Percentiles rank a stretch among this genome's conserved stretches.
Conservation (phyloP, 768 basidiomycete species). For the Tricholoma sp. region DNA sequence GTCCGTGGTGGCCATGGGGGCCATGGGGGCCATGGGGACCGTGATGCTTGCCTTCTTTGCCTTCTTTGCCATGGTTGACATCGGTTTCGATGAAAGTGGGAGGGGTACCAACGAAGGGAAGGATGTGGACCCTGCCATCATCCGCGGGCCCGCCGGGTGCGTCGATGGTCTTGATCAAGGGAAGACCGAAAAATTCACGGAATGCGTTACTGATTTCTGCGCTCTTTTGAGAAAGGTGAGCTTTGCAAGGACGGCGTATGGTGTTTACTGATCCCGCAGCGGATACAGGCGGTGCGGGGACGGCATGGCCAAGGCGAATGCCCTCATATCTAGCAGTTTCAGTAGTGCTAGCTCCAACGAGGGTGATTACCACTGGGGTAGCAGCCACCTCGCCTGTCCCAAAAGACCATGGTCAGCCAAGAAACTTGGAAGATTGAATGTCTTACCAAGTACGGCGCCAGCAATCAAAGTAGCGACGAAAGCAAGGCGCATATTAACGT, state of each 20-base stretch:
- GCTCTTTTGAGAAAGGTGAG: slow-evolving; percentile 42
- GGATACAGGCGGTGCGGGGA: slow-evolving; percentile 22
- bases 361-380: slow-evolving; percentile 46
- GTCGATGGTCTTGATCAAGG: slow-evolving; percentile 31
- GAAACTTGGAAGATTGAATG: not conserved
- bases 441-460: slow-evolving; percentile 30
- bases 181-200: slow-evolving; percentile 50
- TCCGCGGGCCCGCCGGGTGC: not conserved
- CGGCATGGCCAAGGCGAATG: slow-evolving; percentile 34
- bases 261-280: slow-evolving; percentile 6
- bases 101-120: slow-evolving; percentile 27
- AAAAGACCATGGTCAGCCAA: not conserved
- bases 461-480: slow-evolving; percentile 26
- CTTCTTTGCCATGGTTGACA: not conserved
- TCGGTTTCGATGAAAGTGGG: slow-evolving; percentile 12
- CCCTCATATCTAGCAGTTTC: slow-evolving; percentile 6
- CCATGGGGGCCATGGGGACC: slow-evolving; percentile 15
- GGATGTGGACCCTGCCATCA: slow-evolving; percentile 21
- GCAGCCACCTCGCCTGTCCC: slow-evolving; percentile 36
- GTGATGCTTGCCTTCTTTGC: no score
- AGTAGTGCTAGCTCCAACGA: slow-evolving; percentile 14
- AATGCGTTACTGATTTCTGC: slow-evolving; percentile 49
- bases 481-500: slow-evolving; percentile 12
- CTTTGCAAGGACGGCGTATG: slow-evolving; percentile 21
- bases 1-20: slow-evolving; percentile 15